Evolutionary conservation across 768 basidiomycete species (phyloP), one percentile per base, ranked within the genome.

Genomic region (Termitomyces sp.): DNA sequence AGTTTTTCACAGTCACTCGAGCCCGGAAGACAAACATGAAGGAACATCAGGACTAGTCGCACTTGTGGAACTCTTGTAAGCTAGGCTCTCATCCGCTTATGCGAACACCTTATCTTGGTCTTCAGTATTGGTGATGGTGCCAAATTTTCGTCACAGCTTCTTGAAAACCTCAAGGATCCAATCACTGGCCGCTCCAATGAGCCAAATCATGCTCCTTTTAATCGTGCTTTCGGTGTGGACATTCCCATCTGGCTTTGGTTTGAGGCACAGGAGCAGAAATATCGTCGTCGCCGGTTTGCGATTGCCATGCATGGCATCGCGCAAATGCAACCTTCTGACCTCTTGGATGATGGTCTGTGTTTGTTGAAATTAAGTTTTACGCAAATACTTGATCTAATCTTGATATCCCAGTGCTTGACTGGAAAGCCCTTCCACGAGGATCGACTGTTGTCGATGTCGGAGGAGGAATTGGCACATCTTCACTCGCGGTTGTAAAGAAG

Each of bases 11-110:
- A n/a, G 6, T 48, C 14, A 35, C 3, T 12, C n/a, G 20, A 74
- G 70, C 18, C 69, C 73, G 0, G 55, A 61, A 30, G 50, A 54
- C n/a, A 75, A 73, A 56, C 66, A 75, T 56, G 69, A 68, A 5
- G 64, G 62, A 40, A 72, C 74, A 1, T 47, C 56, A n/a, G 23
- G 23, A 23, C 71, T 70, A 1, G 60, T 67, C n/a, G n/a, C n/a
- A n/a, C n/a, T n/a, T n/a, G n/a, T n/a, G n/a, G n/a, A n/a, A n/a
- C n/a, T n/a, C n/a, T n/a, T n/a, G n/a, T n/a, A n/a, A n/a, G n/a
- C n/a, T n/a, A n/a, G n/a, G n/a, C n/a, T n/a, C n/a, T n/a, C n/a
- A n/a, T n/a, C n/a, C n/a, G n/a, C n/a, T n/a, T n/a, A n/a, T n/a
- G n/a, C n/a, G n/a, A n/a, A n/a, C n/a, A n/a, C n/a, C n/a, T n/a